Conservation (phyloP, 495 filamentous ascomycete genomes). For the Aspergillus bridgeri region DNA sequence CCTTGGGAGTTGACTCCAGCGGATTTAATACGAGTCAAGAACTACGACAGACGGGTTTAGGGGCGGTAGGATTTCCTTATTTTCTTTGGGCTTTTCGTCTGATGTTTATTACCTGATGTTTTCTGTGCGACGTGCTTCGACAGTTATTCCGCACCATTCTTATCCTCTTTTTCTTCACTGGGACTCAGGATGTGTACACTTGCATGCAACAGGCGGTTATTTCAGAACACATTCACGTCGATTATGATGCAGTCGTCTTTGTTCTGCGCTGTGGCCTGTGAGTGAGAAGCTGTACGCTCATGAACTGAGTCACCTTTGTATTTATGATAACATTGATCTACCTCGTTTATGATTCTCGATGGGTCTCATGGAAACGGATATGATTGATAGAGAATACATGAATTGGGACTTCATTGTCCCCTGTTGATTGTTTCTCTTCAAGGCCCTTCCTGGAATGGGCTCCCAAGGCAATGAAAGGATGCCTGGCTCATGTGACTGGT, state of each 20-base stretch:
- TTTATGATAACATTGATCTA: not conserved
- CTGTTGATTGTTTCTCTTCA: not conserved
- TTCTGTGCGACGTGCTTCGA: not conserved
- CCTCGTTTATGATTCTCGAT: not conserved
- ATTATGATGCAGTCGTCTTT: constrained; percentile 2
- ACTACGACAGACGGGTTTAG: not conserved
- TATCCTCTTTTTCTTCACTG: constrained; percentile 3
- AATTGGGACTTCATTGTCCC: constrained; percentile 17
- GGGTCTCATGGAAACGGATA: not conserved
- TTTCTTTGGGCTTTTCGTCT: not conserved
- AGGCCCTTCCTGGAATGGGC: too few species aligned
- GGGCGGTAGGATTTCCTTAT: not conserved
- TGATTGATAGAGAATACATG: not conserved
- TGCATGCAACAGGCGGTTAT: constrained; percentile 4
- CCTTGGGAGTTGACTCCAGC: constrained; percentile 12
- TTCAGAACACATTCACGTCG: not conserved
- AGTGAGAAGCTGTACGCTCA: not conserved
- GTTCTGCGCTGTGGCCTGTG: not conserved
- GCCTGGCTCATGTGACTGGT: too few species aligned
- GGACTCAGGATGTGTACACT: constrained; percentile 9
- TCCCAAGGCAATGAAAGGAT: too few species aligned
- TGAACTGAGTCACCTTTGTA: not conserved
- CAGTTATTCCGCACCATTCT: not conserved
- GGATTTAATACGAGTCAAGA: constrained; percentile 24
- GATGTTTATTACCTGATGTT: not conserved